Conservation (phyloP, 2,329 filamentous ascomycete genomes). For the Aureobasidium mangrovei region DNA sequence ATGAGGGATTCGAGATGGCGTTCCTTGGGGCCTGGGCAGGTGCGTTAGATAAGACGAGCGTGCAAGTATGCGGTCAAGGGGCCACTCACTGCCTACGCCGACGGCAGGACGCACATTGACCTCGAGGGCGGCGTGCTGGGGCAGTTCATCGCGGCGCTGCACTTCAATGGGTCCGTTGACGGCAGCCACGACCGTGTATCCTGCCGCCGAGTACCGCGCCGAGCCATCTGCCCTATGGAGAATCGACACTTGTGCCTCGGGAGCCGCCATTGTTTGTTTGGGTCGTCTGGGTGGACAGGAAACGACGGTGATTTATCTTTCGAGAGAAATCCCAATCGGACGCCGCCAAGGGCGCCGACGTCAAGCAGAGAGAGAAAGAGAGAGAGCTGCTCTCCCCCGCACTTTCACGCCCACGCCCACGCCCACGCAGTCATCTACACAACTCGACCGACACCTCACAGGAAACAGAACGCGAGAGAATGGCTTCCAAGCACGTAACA, state of each 20-base stretch:
- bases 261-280: slow-evolving; percentile 11
- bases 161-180: slow-evolving; percentile 94
- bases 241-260: slow-evolving; percentile 19
- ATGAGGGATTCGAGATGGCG: slow-evolving; percentile 74
- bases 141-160: slow-evolving; percentile 76
- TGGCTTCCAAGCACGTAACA: slow-evolving; percentile 24
- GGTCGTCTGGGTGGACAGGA: not conserved
- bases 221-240: slow-evolving; percentile 71
- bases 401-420: not conserved
- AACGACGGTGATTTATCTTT: not conserved
- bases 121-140: slow-evolving; percentile 84
- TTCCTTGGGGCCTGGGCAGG: slow-evolving; percentile 34
- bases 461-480: not conserved
- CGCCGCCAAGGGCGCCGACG: not conserved
- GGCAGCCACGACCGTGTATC: slow-evolving; percentile 73
- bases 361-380: not conserved
- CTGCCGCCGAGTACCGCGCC: slow-evolving; percentile 63
- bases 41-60: not conserved
- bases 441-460: not conserved
- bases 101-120: slow-evolving; percentile 80
- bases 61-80: not conserved
- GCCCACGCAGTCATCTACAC: too few species aligned
- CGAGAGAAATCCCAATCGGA: not conserved
- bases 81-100: slow-evolving; percentile 63
- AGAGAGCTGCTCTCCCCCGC: not conserved